phyloP scores from a whole-genome alignment of 1,284 basidiomycete species.

The Malassezia sp. region DNA sequence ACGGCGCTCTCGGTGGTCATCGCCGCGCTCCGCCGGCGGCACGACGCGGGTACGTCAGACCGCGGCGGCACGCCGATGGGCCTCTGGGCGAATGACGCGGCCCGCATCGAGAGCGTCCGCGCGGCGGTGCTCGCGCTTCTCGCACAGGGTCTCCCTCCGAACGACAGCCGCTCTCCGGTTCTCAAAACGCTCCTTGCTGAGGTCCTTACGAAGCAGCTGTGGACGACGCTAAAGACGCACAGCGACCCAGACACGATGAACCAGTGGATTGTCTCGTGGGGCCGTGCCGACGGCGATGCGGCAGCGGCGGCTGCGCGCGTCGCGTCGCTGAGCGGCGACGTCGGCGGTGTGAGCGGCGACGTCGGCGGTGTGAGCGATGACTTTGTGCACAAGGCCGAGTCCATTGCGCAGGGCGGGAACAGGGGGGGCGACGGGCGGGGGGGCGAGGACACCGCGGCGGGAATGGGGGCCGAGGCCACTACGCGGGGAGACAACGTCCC shows the following conservation, averaged over 20 bases:
- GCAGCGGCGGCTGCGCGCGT: no score
- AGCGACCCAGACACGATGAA: slow-evolving; percentile 16
- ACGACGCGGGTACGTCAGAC: neutral
- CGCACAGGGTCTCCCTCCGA: slow-evolving; percentile 8
- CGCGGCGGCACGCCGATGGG: neutral
- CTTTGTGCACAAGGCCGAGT: no score
- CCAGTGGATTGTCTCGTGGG: slow-evolving; percentile 13
- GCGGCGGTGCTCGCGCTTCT: slow-evolving; percentile 7
- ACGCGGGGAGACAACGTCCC: no score
- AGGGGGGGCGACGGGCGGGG: no score
- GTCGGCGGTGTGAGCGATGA: no score
- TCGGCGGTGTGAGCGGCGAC: no score
- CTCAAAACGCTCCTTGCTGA: slow-evolving; percentile 11
- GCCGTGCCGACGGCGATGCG: slow-evolving; percentile 1
- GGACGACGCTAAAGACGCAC: slow-evolving; percentile 4
- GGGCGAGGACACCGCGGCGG: no score
- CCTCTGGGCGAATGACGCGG: slow-evolving; percentile 4
- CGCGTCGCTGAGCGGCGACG: no score
- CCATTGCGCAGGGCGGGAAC: no score
- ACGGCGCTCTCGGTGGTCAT: slow-evolving; percentile 11
- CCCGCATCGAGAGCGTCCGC: slow-evolving; percentile 12
- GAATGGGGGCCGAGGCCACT: no score
- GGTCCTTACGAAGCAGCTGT: slow-evolving; percentile 9
- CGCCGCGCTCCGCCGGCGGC: slow-evolving; percentile 8
- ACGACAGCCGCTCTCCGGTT: slow-evolving; percentile 5